phyloP scores from a whole-genome alignment of 2,329 filamentous ascomycete species.

The Colletotrichum sidae region DNA sequence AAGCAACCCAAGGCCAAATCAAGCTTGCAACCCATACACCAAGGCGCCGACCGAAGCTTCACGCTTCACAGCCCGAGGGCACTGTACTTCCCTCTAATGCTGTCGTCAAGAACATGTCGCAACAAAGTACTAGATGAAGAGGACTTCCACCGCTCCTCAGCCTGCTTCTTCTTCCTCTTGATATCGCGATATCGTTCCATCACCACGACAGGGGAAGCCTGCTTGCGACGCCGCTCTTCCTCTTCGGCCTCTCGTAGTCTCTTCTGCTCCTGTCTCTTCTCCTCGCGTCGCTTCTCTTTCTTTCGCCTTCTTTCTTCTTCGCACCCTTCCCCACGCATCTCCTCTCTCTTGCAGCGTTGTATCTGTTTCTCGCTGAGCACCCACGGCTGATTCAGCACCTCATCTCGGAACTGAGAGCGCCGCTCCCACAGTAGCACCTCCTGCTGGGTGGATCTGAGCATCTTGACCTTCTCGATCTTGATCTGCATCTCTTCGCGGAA shows the following conservation, averaged over 20 bases:
- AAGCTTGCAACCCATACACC: slow-evolving; percentile 1
- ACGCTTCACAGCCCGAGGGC: slow-evolving; percentile 17
- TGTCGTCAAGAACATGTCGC: slow-evolving; percentile 32
- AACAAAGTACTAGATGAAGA: slow-evolving; percentile 1
- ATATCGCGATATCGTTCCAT: slow-evolving; percentile 9
- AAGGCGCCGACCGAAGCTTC: slow-evolving; percentile 5
- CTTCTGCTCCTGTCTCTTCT: slow-evolving; percentile 13
- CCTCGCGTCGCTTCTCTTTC: slow-evolving; percentile 16
- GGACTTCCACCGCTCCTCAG: slow-evolving; percentile 1
- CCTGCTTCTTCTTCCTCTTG: slow-evolving; percentile 7
- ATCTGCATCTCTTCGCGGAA: slow-evolving; percentile 65
- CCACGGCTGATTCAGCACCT: slow-evolving; percentile 67
- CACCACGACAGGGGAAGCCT: not conserved
- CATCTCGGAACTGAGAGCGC: slow-evolving; percentile 59
- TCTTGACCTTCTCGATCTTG: slow-evolving; percentile 61
- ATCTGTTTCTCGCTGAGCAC: slow-evolving; percentile 61
- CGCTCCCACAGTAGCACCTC: slow-evolving; percentile 72
- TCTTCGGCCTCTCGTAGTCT: slow-evolving; percentile 10
- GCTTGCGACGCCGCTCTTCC: not conserved
- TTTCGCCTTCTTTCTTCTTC: slow-evolving; percentile 40
- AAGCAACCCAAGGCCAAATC: no score
- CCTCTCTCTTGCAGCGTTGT: slow-evolving; percentile 57
- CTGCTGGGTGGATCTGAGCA: slow-evolving; percentile 62
- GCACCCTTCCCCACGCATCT: slow-evolving; percentile 52
- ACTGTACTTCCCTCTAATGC: slow-evolving; percentile 24